These are phyloP conservation scores for Cubamyces sp. DNA, from an alignment of 768 basidiomycete genomes.

Conservation along the genomic window DNA sequence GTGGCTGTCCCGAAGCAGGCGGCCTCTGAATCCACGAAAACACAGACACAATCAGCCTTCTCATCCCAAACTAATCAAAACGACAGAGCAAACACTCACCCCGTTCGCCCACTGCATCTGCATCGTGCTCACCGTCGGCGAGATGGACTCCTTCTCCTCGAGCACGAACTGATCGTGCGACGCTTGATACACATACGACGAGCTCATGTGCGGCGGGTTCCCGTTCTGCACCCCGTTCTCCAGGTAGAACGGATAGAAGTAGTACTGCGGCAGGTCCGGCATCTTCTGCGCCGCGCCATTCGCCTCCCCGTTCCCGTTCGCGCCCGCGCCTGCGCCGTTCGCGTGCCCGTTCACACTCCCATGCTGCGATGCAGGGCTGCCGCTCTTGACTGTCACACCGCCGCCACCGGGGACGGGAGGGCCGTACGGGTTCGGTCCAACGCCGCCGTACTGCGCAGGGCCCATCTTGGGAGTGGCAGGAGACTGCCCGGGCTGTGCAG, in stretches of 20 bases:
- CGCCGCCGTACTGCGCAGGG: conserved; percentile 38
- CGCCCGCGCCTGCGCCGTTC: not conserved
- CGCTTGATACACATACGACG: conserved; percentile 53
- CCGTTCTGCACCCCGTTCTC: conserved; percentile 43
- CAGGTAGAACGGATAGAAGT: conserved; percentile 83
- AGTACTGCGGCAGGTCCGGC: conserved; percentile 65
- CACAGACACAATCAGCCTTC: not conserved
- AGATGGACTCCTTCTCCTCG: conserved; percentile 58
- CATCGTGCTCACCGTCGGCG: conserved; percentile 27
- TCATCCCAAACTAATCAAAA: not conserved
- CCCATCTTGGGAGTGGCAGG: conserved; percentile 40
- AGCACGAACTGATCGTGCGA: conserved; percentile 69
- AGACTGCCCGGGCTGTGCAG: conserved; percentile 16
- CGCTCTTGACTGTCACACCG: conserved; percentile 15
- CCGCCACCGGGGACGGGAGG: conserved; percentile 22
- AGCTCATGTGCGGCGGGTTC: conserved; percentile 37
- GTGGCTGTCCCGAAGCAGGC: not conserved
- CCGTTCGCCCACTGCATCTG: conserved; percentile 31
- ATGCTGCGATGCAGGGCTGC: conserved; percentile 9
- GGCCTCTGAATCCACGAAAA: not conserved
- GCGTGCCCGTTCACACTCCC: not conserved
- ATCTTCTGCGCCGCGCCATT: conserved; percentile 40
- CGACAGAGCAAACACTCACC: conserved; percentile 8
- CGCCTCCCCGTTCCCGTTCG: conserved; percentile 12
- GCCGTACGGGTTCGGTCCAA: conserved; percentile 34